Evolutionary conservation across 2,329 filamentous ascomycete species (phyloP), one percentile per base, ranked within the genome.

Genomic region (Epichloe amarillans): DNA sequence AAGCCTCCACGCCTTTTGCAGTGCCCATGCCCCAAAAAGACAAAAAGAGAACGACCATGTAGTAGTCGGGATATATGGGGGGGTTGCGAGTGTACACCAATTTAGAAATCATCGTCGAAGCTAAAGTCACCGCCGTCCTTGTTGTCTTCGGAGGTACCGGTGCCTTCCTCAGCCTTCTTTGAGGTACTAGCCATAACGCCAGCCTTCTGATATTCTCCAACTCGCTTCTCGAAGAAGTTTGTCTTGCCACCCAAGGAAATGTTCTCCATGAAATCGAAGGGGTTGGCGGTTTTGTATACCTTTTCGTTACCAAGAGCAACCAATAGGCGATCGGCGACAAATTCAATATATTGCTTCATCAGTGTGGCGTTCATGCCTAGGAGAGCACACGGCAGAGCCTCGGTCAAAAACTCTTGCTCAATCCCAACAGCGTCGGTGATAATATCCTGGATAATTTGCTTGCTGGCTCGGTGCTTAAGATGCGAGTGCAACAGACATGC

Each of bases 201-300:
- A 38, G 93, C 90, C 80, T 98, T 98, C 74, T 98, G 93, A 81
- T 98, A 98, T 66, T 98, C 93, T 68, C 85, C 93, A 52, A 98
- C 93, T 62, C 93, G 88, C 86, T 98, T 98, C 85, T 98, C 93
- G 69, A 98, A 98, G 82, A 98, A 98, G 83, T 98, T 98, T 69
- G 93, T 98, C 86, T 98, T 98, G 72, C 93, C 93, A 49, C 89
- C 88, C 11, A 98, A 80, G 21, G 93, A 97, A 71, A 98, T 98
- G 74, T 95, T 96, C 80, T 98, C 93, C 93, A 98, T 98, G 72
- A 98, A 98, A 78, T 98, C 93, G 69, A 98, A 98, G 67, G 93
- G 93, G 75, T 98, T 98, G 68, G 84, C 80, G 26, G 85, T 76
- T 66, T 93, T 87, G 82, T 95, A 98, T 62, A 86, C 77, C 79